These are phyloP conservation scores for Hydnum rufescens DNA, from an alignment of 768 basidiomycete species.

Conservation along the genomic window DNA sequence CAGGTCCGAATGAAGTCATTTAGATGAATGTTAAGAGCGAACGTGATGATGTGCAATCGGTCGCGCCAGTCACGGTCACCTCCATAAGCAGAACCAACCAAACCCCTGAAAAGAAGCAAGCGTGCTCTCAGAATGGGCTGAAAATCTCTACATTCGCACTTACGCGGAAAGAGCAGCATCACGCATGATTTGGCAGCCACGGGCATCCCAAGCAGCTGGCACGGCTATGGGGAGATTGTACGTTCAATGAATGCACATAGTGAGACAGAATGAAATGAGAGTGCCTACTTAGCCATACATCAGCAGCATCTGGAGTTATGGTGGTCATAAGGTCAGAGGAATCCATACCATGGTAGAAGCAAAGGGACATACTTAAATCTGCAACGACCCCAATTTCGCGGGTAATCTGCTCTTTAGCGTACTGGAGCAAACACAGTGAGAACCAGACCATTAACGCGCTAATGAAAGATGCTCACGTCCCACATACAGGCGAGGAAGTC, in stretches of 20 bases:
- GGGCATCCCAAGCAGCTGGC: constrained; percentile 81
- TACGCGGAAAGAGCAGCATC: constrained; percentile 56
- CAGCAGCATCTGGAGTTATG: constrained; percentile 54
- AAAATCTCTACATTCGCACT: not conserved
- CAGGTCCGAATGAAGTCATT: not conserved
- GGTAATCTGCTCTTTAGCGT: constrained; percentile 72
- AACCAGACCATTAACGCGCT: not conserved
- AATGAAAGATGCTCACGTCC: not conserved
- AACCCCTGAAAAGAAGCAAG: constrained; percentile 19
- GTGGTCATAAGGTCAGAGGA: not conserved
- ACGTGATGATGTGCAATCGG: constrained; percentile 66
- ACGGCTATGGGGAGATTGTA: constrained; percentile 26
- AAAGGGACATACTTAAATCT: constrained; percentile 43
- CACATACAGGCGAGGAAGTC: constrained; percentile 25
- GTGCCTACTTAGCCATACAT: constrained; percentile 43
- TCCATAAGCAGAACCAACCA: constrained; percentile 51
- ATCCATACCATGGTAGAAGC: not conserved
- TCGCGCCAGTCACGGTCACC: constrained; percentile 63
- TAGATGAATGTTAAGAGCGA: constrained; percentile 8
- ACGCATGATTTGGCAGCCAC: constrained; percentile 69
- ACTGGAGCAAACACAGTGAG: constrained; percentile 44
- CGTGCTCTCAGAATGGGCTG: not conserved
- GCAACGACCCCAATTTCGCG: constrained; percentile 71
- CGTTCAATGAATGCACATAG: not conserved
- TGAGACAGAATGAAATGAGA: not conserved